A percentile compares a stretch with the other conserved stretches of the same genome.
Evolutionary conservation across 768 basidiomycete species (phyloP).

Genomic region (Pisolithus albus): DNA sequence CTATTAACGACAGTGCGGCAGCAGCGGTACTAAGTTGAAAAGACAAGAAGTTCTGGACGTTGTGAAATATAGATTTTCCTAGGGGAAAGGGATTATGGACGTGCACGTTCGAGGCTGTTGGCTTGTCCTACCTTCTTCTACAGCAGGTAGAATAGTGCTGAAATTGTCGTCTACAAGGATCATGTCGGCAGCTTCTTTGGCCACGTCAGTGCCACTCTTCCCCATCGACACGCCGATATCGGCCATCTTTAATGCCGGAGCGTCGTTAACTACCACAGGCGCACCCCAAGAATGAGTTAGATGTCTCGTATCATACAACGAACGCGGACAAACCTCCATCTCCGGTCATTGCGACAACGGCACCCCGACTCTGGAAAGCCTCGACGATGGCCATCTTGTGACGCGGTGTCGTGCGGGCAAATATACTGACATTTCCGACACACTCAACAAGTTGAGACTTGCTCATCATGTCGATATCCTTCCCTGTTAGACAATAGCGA

Average conservation of each 20-base stretch:
- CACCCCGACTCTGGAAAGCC: constrained; percentile 85
- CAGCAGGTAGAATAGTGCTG: constrained; percentile 86
- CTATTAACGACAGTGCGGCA: constrained; percentile 91
- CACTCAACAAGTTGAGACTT: constrained; percentile 76
- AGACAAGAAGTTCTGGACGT: constrained; percentile 95
- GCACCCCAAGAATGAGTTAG: background rate
- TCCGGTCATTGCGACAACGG: constrained; percentile 95
- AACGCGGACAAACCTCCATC: constrained; percentile 68
- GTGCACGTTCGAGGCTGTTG: background rate
- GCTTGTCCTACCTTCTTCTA: constrained; percentile 70
- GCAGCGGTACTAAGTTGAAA: constrained; percentile 99
- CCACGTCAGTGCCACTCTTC: constrained; percentile 96
- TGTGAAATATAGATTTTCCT: constrained; percentile 98
- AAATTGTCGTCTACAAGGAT: constrained; percentile 98
- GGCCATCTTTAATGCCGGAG: constrained; percentile 94
- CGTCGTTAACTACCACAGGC: constrained; percentile 70
- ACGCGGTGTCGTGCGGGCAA: constrained; percentile 91
- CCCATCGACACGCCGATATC: constrained; percentile 99
- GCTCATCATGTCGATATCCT: constrained; percentile 78
- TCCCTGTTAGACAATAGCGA: constrained; percentile 65
- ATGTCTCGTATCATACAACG: background rate
- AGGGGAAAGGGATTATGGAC: constrained; percentile 2
- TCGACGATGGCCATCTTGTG: constrained; percentile 98
- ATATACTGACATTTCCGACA: constrained; percentile 78
- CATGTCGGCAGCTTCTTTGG: constrained; percentile 96